phyloP scores from a whole-genome alignment of 345 rosid species.

The Sisymbrium altissimum region DNA sequence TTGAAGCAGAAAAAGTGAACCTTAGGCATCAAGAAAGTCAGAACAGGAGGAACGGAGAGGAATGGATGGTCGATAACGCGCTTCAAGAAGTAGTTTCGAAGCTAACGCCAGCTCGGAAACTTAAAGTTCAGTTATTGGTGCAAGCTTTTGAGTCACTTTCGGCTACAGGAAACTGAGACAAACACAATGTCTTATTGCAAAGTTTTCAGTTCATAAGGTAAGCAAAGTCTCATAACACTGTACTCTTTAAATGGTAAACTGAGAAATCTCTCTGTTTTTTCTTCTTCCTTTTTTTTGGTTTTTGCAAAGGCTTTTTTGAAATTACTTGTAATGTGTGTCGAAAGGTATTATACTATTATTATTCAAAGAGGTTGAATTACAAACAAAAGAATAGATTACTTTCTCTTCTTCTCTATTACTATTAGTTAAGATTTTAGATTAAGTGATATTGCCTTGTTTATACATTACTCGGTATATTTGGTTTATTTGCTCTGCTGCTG shows the following conservation, averaged over 20 bases:
- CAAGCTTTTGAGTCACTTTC: slow-evolving; percentile 86
- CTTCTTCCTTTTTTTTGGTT: not conserved
- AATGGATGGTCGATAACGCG: slow-evolving; percentile 90
- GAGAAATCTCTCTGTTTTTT: not conserved
- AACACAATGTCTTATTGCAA: not conserved
- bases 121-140: slow-evolving; percentile 73
- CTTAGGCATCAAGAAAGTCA: slow-evolving; percentile 60
- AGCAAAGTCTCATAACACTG: not conserved
- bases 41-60: slow-evolving; percentile 64
- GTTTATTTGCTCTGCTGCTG: no score
- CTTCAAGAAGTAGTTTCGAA: slow-evolving; percentile 74
- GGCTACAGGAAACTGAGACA: slow-evolving; percentile 43
- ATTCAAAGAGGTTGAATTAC: not conserved
- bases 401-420: no score
- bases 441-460: no score
- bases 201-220: not conserved
- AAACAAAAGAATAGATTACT: not conserved
- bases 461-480: no score
- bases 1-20: slow-evolving; percentile 61
- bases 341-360: not conserved
- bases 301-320: not conserved
- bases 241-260: not conserved
- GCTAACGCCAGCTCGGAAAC: slow-evolving; percentile 75
- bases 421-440: no score
- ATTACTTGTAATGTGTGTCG: not conserved